These are phyloP conservation scores for Botryotinia convoluta DNA, from an alignment of 2,329 filamentous ascomycete species.

Conservation along the genomic window DNA sequence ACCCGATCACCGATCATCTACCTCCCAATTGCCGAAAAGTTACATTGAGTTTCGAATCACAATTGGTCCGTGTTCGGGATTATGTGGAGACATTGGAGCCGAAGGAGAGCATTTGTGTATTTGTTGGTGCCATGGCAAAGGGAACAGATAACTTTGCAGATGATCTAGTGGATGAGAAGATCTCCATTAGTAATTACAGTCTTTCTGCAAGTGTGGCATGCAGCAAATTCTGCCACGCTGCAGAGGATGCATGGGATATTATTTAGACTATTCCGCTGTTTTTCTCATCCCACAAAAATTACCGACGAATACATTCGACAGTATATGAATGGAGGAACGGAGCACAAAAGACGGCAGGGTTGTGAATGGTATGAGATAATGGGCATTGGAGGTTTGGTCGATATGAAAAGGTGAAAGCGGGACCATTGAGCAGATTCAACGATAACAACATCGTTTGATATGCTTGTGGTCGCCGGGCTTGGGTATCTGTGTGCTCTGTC, in stretches of 20 bases:
- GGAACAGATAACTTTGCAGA: constrained; percentile 95
- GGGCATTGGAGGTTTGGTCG: constrained; percentile 31
- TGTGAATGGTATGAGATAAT: constrained; percentile 14
- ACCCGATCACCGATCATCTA: constrained; percentile 94
- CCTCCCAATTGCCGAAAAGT: constrained; percentile 97
- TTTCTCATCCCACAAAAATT: constrained; percentile 11
- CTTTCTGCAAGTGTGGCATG: constrained; percentile 96
- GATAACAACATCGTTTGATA: constrained; percentile 70
- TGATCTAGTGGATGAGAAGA: constrained; percentile 90
- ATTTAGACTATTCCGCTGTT: constrained; percentile 54
- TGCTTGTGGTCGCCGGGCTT: constrained; percentile 50
- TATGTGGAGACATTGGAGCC: constrained; percentile 77
- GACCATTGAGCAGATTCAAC: constrained; percentile 44
- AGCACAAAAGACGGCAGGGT: constrained; percentile 1
- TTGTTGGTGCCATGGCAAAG: constrained; percentile 98
- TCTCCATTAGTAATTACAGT: constrained; percentile 97
- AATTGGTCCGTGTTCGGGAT: constrained; percentile 81
- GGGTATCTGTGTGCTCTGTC: constrained; percentile 68
- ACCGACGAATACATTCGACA: constrained; percentile 15
- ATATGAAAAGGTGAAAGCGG: constrained; percentile 40
- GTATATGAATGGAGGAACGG: not conserved
- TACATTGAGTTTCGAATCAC: constrained; percentile 90
- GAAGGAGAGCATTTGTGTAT: constrained; percentile 94
- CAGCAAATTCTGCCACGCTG: constrained; percentile 99
- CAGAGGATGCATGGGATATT: constrained; percentile 94